Evolutionary conservation across 192 early-diverging fungal species (phyloP).

Genomic region (Radiomyces spectabilis): DNA sequence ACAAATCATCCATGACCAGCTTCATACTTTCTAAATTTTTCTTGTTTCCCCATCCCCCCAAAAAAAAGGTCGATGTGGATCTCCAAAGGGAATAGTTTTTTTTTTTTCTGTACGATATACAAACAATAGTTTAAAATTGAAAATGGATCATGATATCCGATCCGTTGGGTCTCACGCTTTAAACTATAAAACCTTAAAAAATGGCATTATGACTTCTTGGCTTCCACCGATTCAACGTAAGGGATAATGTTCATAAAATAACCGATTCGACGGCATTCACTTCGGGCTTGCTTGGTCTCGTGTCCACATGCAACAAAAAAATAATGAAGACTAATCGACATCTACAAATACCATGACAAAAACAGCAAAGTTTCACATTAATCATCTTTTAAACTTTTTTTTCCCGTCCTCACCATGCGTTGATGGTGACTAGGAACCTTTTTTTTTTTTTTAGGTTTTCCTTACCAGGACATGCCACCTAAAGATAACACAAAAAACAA

Average conservation of each 20-base stretch:
- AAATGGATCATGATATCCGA: not conserved
- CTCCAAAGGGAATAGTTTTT: too few species aligned
- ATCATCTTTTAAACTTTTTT: not conserved
- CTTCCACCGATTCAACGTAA: not conserved
- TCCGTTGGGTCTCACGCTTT: not conserved
- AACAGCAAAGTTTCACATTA: not conserved
- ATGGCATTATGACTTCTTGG: not conserved
- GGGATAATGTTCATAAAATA: not conserved
- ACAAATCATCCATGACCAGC: too few species aligned
- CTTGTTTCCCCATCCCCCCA: too few species aligned
- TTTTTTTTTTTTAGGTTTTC: not conserved
- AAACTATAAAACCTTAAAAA: too few species aligned
- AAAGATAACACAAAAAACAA: not conserved
- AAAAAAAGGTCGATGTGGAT: too few species aligned
- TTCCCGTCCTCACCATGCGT: too few species aligned
- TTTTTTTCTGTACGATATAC: too few species aligned
- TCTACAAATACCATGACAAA: constrained; percentile 5
- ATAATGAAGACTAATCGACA: constrained; percentile 21
- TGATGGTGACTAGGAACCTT: too few species aligned
- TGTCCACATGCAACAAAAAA: constrained; percentile 17
- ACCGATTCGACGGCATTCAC: not conserved
- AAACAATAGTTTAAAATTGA: too few species aligned
- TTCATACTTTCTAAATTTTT: too few species aligned
- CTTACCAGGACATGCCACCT: constrained; percentile 22
- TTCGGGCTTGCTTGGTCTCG: constrained; percentile 5